These are phyloP conservation scores for Ilex aquifolium DNA, from an alignment of 257 asterid genomes.

Conservation along the genomic window DNA sequence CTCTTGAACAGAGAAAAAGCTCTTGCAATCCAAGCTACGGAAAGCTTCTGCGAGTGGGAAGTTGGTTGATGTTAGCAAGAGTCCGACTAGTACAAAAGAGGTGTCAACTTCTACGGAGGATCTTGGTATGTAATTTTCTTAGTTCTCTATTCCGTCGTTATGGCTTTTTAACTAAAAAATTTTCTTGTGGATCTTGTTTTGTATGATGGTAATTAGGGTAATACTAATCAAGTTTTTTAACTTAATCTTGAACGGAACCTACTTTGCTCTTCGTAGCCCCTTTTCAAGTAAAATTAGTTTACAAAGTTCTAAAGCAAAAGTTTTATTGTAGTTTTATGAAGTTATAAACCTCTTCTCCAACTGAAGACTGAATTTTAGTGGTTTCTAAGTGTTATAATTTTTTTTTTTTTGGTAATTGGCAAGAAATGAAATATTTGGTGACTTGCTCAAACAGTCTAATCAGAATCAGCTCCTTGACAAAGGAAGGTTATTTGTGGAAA, in stretches of 20 bases:
- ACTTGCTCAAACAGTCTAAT: too few species aligned
- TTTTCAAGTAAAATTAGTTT: background rate
- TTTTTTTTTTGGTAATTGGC: too few species aligned
- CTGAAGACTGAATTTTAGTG: too few species aligned
- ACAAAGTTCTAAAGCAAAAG: background rate
- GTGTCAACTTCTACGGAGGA: slow-evolving; percentile 85
- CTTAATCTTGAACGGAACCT: background rate
- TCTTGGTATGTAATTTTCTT: slow-evolving; percentile 53
- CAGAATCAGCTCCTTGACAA: too few species aligned
- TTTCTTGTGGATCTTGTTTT: background rate
- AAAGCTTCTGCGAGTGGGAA: slow-evolving; percentile 70
- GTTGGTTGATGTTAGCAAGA: slow-evolving; percentile 40
- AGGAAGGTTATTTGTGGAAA: too few species aligned
- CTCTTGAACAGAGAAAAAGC: slow-evolving; percentile 70
- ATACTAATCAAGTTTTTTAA: background rate
- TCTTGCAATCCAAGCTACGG: slow-evolving; percentile 71
- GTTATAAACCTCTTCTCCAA: too few species aligned
- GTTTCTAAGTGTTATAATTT: too few species aligned
- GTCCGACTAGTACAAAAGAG: slow-evolving; percentile 42
- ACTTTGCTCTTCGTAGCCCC: background rate
- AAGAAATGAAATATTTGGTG: too few species aligned
- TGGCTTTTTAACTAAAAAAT: slow-evolving; percentile 6
- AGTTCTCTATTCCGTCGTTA: background rate
- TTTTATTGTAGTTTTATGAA: background rate
- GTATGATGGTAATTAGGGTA: background rate